phyloP scores from a whole-genome alignment of 1,139 yeast genomes.

The Arxiozyma slooffiae region DNA sequence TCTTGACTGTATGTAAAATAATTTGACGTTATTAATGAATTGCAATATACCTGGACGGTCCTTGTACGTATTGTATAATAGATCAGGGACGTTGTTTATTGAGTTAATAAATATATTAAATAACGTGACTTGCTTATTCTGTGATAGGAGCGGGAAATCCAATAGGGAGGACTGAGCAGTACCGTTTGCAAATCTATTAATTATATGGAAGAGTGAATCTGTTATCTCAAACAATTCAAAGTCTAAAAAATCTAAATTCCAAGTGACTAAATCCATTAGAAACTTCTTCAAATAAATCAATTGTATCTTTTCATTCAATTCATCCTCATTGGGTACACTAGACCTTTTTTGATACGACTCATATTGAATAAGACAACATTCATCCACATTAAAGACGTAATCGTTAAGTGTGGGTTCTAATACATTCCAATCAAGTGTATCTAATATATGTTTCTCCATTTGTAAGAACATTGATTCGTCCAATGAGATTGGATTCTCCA shows the following conservation, averaged over 20 bases:
- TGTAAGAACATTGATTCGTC: conserved; percentile 53
- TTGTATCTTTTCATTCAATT: conserved; percentile 23
- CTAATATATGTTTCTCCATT: conserved; percentile 46
- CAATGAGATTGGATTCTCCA: conserved; percentile 33
- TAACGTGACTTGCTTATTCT: conserved; percentile 20
- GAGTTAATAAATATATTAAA: conserved; percentile 24
- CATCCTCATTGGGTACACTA: conserved; percentile 25
- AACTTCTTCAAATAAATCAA: conserved; percentile 28
- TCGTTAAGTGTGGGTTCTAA: conserved; percentile 52
- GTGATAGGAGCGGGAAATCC: conserved; percentile 23
- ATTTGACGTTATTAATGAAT: conserved; percentile 21
- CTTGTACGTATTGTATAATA: conserved; percentile 22
- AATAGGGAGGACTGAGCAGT: conserved; percentile 27
- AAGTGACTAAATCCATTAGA: conserved; percentile 26
- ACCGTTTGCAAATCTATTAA: conserved; percentile 27
- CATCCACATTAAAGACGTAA: conserved; percentile 37
- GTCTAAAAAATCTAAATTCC: conserved; percentile 28
- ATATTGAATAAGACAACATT: conserved; percentile 33
- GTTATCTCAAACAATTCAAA: conserved; percentile 28
- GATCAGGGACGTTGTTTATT: conserved; percentile 20
- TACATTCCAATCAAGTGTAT: conserved; percentile 53
- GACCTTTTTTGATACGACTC: conserved; percentile 31
- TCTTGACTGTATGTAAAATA: conserved; percentile 10
- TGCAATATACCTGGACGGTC: conserved; percentile 23
- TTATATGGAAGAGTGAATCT: conserved; percentile 24